A percentile compares a stretch with the other conserved stretches of the same genome.
Conservation (phyloP, 257 asterid genomes). For the Schizonepeta tenuifolia region DNA sequence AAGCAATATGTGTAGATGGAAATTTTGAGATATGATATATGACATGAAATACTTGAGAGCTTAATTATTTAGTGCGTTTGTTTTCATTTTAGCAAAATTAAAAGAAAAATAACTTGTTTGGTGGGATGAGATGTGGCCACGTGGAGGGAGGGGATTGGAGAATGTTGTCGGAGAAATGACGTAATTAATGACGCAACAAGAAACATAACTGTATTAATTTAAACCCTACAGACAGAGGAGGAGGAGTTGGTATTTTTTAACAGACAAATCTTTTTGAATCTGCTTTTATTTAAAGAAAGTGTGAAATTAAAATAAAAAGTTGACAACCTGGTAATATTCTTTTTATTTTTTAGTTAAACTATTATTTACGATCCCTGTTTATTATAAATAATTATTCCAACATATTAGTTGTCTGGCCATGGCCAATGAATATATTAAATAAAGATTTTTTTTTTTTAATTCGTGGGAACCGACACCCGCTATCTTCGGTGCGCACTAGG, state of each 20-base stretch:
- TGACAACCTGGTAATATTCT: constrained; percentile 19
- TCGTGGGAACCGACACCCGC: too few relatives aligned
- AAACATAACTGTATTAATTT: constrained; percentile 29
- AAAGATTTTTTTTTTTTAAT: too few relatives aligned
- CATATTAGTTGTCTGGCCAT: not conserved
- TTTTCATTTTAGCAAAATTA: not conserved
- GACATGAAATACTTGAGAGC: not conserved
- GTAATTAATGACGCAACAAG: constrained; percentile 38
- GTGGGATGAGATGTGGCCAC: constrained; percentile 36
- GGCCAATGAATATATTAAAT: not conserved
- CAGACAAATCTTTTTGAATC: constrained; percentile 25
- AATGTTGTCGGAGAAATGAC: constrained; percentile 38
- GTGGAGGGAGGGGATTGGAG: constrained; percentile 33
- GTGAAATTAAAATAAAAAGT: not conserved
- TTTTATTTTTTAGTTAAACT: not conserved
- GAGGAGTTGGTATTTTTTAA: constrained; percentile 24
- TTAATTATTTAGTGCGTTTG: not conserved
- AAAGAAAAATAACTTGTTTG: not conserved
- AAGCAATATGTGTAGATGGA: not conserved
- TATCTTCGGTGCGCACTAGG: too few relatives aligned
- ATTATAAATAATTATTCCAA: not conserved
- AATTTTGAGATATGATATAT: not conserved
- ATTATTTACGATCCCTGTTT: not conserved
- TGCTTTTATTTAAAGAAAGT: not conserved
- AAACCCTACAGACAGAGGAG: constrained; percentile 21